Percentiles rank a stretch among this genome's conserved stretches.
phyloP scores from a whole-genome alignment of 163 green algal genomes.

The Chlorella variabilis region DNA sequence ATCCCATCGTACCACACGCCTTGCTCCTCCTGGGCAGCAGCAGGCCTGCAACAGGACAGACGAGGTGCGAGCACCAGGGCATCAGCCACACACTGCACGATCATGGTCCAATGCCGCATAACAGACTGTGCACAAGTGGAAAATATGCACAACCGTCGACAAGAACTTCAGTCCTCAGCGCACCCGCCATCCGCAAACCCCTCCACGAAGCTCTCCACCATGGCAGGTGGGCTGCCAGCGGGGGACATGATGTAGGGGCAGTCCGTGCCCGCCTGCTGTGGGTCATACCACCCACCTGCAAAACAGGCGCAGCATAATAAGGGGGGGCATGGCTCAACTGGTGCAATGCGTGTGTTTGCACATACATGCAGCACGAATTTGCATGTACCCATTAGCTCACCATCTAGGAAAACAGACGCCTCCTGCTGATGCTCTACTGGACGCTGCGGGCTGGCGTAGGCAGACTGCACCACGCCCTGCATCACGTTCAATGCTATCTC shows the following conservation, averaged over 20 bases:
- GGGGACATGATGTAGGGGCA: conserved; percentile 9
- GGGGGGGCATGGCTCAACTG: no score
- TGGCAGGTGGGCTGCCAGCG: conserved; percentile 20
- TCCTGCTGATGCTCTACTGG: neutral
- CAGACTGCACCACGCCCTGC: neutral
- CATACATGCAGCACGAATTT: neutral
- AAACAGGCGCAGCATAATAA: neutral
- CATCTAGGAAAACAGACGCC: conserved; percentile 28
- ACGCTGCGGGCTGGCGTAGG: neutral
- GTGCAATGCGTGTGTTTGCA: no score
- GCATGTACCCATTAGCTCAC: neutral
- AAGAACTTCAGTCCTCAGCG: no score
- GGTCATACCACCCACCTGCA: conserved; percentile 30
- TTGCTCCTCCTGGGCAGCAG: neutral
- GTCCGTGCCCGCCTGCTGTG: neutral
- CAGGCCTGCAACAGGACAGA: neutral
- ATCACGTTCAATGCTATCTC: neutral
- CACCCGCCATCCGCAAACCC: neutral
- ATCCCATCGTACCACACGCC: conserved; percentile 7
- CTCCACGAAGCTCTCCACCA: neutral
- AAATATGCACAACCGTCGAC: no score
- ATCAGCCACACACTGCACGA: no score
- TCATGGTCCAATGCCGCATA: no score
- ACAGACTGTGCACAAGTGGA: no score
- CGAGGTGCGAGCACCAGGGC: no score